These are phyloP conservation scores for Leptographium radiaticola DNA, from an alignment of 2,329 filamentous ascomycete species.

Conservation along the genomic window DNA sequence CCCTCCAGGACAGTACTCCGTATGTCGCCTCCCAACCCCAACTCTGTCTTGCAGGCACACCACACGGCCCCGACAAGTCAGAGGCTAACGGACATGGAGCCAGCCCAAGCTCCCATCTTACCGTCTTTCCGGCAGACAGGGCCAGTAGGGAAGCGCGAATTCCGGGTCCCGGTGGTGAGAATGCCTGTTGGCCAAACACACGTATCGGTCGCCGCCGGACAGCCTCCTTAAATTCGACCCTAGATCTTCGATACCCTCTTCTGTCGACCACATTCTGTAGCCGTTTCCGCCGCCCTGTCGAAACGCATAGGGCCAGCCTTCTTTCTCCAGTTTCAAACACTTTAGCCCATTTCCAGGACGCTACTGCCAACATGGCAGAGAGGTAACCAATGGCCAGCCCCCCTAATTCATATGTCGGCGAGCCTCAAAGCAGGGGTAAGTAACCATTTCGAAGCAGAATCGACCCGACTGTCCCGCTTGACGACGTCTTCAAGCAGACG, in stretches of 20 bases:
- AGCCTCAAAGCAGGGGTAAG: background rate
- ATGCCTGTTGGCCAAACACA: conserved; percentile 5
- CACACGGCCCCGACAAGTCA: conserved; percentile 4
- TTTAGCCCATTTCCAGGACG: background rate
- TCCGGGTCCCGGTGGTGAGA: conserved; percentile 3
- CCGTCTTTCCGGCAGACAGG: conserved; percentile 2
- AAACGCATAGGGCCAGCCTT: background rate
- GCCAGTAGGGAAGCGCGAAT: background rate
- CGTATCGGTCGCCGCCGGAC: conserved; percentile 6
- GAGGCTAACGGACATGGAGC: conserved; percentile 5
- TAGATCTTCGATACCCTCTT: background rate
- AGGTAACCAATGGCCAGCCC: conserved; percentile 2
- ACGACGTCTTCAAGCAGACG: conserved; percentile 45
- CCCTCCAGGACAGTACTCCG: conserved; percentile 4
- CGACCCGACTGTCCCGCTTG: conserved; percentile 36
- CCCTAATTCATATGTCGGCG: background rate
- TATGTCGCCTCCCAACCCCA: conserved; percentile 4
- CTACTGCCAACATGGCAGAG: conserved; percentile 3
- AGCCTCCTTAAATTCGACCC: conserved; percentile 6
- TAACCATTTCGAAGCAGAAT: conserved; percentile 23
- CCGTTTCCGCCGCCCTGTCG: background rate
- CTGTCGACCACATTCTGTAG: background rate
- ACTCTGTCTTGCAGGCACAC: conserved; percentile 3
- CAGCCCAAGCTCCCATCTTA: conserved; percentile 6
- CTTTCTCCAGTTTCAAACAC: too few relatives aligned